Base-by-base conservation (phyloP, 2,329 filamentous ascomycete species). In the Claviceps arundinis region DNA sequence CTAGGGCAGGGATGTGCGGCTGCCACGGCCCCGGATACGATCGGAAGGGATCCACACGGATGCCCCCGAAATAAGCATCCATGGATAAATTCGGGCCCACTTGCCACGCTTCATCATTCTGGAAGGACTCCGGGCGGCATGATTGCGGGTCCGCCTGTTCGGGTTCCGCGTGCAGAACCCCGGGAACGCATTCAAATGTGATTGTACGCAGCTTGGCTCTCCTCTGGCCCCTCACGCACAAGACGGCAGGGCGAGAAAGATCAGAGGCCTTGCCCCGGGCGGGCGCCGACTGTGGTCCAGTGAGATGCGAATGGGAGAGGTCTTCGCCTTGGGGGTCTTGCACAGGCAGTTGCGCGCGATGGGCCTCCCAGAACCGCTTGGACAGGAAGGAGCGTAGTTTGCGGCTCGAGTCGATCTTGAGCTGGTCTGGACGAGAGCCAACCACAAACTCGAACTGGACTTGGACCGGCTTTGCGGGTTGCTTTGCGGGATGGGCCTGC, bases 11-110 rank as follows among this genome's bases (percentile, higher is more conserved):
- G 4, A 62, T 56, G 51, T 57, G 56, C 1, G 56, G 48, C 50
- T 50, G 37, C 55, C 56, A 59, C 30, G 54, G 54, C 5, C 53
- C 55, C 8, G 61, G 59, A 52, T 62, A 59, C 3, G 60, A 53
- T 37, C 53, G 55, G 52, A 62, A 63, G 4, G 61, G 60, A 53
- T 62, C 60, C 22, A 60, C 56, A 7, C 60, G 56, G 19, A 57
- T 59, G 37, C 58, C 59, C 17, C 59, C 59, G 6, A 61, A 58
- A n/a, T 50, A 49, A 26, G 50, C 55, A 22, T 62, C 59, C 6
- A 60, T 57, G 17, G 47, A 34, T 38, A 37, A n/a, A 30, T 56
- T 2, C 56, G 56, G 19, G 34, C 13, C 16, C 30, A 19, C 7
- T 16, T 14, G 45, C 45, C 45, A 37, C n/a, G 26, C 30, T 7